These are phyloP conservation scores for Backusella parvicylindrica DNA, from an alignment of 192 early-diverging fungal genomes.

Conservation along the genomic window DNA sequence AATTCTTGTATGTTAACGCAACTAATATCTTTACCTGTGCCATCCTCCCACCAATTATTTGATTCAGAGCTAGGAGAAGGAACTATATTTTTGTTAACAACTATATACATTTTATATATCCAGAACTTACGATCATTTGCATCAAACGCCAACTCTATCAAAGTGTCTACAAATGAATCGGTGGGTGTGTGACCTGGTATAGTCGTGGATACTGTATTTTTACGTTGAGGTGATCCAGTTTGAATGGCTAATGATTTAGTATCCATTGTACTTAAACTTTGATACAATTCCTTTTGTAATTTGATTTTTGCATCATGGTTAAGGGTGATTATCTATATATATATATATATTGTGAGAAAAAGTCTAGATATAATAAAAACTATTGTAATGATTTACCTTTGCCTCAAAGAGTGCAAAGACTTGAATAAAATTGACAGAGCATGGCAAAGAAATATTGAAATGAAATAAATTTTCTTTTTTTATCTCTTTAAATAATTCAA, in stretches of 20 bases:
- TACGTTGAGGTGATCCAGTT: conserved; percentile 4
- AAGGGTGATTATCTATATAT: conserved; percentile 35
- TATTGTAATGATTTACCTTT: conserved; percentile 16
- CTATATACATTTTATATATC: background rate
- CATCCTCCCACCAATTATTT: conserved; percentile 55
- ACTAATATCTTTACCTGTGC: conserved; percentile 14
- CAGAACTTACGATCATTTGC: conserved; percentile 3
- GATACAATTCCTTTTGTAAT: conserved; percentile 49
- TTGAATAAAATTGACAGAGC: background rate
- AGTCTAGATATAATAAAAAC: conserved; percentile 5
- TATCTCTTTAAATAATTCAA: background rate
- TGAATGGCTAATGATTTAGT: background rate
- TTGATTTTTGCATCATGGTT: conserved; percentile 43
- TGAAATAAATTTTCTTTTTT: background rate
- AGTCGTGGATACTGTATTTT: background rate
- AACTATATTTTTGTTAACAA: conserved; percentile 18
- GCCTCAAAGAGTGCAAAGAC: conserved; percentile 35
- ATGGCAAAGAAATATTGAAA: too few species aligned
- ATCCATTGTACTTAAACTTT: conserved; percentile 27
- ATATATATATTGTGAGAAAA: background rate
- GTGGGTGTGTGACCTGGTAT: background rate
- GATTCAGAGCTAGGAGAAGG: conserved; percentile 51
- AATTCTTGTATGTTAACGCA: background rate
- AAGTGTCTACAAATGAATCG: conserved; percentile 17
- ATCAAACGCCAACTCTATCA: conserved; percentile 22